These are phyloP conservation scores for Ploettnerulaceae sp. DNA, from an alignment of 2,329 filamentous ascomycete genomes.

Conservation along the genomic window DNA sequence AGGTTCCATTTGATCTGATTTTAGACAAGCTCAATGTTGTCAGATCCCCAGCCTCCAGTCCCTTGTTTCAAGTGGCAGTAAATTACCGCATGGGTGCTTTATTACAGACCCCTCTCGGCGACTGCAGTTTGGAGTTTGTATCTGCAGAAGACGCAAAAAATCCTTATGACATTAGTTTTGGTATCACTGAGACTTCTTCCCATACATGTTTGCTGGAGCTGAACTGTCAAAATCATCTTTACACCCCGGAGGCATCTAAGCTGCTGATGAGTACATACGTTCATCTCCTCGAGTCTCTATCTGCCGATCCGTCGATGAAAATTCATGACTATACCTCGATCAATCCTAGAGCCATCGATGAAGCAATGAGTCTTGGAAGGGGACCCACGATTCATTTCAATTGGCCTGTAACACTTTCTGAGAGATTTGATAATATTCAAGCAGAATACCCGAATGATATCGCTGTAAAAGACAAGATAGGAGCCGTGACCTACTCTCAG, in stretches of 20 bases:
- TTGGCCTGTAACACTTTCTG: not conserved
- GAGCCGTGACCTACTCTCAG: conserved; percentile 6
- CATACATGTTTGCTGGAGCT: not conserved
- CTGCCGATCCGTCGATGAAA: not conserved
- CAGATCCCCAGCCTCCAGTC: not conserved
- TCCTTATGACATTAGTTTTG: not conserved
- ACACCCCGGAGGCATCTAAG: not conserved
- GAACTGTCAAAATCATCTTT: not conserved
- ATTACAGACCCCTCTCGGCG: not conserved
- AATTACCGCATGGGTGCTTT: not conserved
- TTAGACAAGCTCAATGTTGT: not conserved
- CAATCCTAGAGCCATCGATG: not conserved
- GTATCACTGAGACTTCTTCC: not conserved
- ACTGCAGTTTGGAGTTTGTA: not conserved
- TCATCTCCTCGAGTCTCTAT: not conserved
- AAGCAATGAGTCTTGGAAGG: not conserved
- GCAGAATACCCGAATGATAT: not conserved
- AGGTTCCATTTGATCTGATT: not conserved
- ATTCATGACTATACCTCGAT: not conserved
- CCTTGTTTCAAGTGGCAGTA: not conserved
- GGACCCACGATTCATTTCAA: not conserved
- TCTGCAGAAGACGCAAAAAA: not conserved
- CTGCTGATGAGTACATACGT: not conserved
- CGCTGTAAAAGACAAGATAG: conserved; percentile 12
- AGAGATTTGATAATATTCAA: not conserved